Conservation (phyloP, 2,329 filamentous ascomycete genomes). For the Juglanconis sp. region DNA sequence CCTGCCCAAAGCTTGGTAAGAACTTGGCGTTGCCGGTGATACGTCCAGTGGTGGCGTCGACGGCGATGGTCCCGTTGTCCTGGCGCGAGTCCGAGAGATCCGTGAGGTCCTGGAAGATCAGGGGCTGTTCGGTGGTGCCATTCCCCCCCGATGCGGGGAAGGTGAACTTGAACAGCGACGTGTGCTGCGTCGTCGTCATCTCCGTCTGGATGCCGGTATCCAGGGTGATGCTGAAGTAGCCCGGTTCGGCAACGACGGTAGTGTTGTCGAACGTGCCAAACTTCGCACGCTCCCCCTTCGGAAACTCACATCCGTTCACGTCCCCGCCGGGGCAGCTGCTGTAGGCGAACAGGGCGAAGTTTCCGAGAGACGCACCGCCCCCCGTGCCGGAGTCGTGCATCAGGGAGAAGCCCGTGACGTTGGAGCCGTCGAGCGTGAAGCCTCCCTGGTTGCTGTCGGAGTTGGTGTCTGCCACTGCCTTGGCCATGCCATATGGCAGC, state of each 20-base stretch:
- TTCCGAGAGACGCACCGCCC: conserved; percentile 61
- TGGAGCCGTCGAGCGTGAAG: conserved; percentile 49
- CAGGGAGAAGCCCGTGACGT: conserved; percentile 53
- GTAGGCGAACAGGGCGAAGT: conserved; percentile 71
- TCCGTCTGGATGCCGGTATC: conserved; percentile 58
- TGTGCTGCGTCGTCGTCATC: conserved; percentile 65
- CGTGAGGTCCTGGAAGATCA: conserved; percentile 63
- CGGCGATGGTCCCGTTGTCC: conserved; percentile 53
- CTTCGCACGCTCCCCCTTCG: conserved; percentile 39
- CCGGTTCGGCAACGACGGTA: conserved; percentile 56
- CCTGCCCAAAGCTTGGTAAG: conserved; percentile 62
- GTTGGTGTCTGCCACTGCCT: conserved; percentile 55
- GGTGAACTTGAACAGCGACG: conserved; percentile 63
- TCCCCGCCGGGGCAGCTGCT: conserved; percentile 58
- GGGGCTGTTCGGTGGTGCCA: conserved; percentile 44
- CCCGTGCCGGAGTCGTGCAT: conserved; percentile 60
- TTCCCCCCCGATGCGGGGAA: conserved; percentile 46
- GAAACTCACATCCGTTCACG: conserved; percentile 60
- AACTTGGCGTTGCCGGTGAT: conserved; percentile 63
- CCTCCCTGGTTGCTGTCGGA: conserved; percentile 54
- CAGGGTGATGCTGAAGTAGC: conserved; percentile 62
- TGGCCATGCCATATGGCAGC: conserved; percentile 49
- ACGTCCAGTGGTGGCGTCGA: conserved; percentile 54
- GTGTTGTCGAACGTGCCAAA: conserved; percentile 45
- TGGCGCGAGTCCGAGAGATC: conserved; percentile 61